Evolutionary conservation across 768 basidiomycete genomes (phyloP).

Genomic region (Tulasnella sp.): DNA sequence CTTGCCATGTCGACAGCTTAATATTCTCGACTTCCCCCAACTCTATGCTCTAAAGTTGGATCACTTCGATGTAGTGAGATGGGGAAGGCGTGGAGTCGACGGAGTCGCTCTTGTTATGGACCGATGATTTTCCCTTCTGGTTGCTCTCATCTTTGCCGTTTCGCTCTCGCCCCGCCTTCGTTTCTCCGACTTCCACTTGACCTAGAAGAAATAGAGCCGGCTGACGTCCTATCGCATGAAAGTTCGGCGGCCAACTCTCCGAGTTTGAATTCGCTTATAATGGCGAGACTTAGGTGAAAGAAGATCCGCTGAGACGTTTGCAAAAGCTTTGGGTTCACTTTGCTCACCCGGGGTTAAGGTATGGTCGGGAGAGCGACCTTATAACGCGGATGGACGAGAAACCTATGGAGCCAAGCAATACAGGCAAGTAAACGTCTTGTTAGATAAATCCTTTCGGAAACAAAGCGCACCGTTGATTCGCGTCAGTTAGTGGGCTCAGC

Average conservation of each 20-base stretch:
- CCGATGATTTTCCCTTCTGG: background rate
- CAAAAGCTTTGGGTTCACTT: background rate
- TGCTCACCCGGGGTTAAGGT: background rate
- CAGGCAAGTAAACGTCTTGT: background rate
- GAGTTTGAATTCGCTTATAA: background rate
- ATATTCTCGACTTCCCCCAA: background rate
- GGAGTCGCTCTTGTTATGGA: background rate
- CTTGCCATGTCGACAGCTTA: background rate
- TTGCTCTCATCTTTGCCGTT: background rate
- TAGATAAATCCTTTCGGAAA: background rate
- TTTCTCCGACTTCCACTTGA: background rate
- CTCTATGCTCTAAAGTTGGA: background rate
- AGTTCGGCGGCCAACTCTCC: background rate
- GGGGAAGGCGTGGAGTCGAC: background rate
- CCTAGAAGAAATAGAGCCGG: background rate
- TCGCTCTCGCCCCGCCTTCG: background rate
- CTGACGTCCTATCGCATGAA: background rate
- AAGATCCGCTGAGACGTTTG: background rate
- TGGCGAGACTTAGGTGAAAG: background rate
- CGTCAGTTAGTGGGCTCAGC: background rate
- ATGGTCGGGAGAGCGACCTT: background rate
- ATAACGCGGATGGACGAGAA: background rate
- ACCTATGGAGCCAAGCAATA: background rate
- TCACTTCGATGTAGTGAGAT: background rate
- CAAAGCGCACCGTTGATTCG: background rate